Conservation (phyloP, 495 filamentous ascomycete species). For the Tuber umbilicatum region DNA sequence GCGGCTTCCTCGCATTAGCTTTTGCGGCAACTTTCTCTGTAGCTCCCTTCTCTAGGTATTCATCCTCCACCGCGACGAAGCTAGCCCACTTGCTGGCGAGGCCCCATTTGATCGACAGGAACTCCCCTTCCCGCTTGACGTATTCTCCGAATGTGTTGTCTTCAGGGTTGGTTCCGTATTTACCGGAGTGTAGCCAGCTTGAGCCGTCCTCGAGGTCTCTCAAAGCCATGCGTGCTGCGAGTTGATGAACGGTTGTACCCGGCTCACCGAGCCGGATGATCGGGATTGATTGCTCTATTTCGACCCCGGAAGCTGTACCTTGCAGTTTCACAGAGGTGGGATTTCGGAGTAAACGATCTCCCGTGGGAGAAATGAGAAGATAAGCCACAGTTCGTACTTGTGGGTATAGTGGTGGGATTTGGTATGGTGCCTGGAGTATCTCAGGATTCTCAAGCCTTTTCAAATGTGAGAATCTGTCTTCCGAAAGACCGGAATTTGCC, state of each 20-base stretch:
- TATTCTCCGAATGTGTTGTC: constrained; percentile 51
- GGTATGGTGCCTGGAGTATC: constrained; percentile 57
- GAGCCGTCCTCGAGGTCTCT: too few species aligned
- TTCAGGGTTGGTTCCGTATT: constrained; percentile 25
- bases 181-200: constrained; percentile 52
- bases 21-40: constrained; percentile 5
- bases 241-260: too few species aligned
- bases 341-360: too few species aligned
- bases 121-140: too few species aligned
- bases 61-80: constrained; percentile 65
- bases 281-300: too few species aligned
- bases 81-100: constrained; percentile 62
- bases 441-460: constrained; percentile 50
- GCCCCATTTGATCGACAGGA: constrained; percentile 58
- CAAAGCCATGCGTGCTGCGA: too few species aligned
- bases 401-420: too few species aligned
- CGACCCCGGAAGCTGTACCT: too few species aligned
- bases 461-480: constrained; percentile 48
- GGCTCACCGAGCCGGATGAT: too few species aligned
- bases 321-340: too few species aligned
- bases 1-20: neutral
- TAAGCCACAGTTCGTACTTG: too few species aligned
- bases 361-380: too few species aligned
- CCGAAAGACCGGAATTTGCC: constrained; percentile 50
- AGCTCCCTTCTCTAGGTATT: constrained; percentile 40